phyloP scores from a whole-genome alignment of 768 basidiomycete species.

The Mycena vulgaris region DNA sequence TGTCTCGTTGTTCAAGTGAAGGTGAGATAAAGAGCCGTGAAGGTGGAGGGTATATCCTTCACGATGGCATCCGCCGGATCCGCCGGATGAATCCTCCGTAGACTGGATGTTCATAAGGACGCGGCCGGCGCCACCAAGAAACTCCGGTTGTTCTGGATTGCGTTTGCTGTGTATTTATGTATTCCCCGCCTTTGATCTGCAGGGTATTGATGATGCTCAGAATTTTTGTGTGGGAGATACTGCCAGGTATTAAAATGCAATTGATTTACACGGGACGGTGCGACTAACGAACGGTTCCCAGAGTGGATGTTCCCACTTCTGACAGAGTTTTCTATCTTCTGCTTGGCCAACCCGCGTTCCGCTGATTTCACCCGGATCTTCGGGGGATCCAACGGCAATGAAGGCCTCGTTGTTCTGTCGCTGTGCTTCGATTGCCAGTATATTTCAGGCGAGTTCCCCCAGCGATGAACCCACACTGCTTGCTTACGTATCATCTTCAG shows the following conservation, averaged over 20 bases:
- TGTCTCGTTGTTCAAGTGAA: no score
- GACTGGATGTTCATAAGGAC: no score
- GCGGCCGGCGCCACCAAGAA: slow-evolving; percentile 56
- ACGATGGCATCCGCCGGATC: no score
- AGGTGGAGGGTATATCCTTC: no score
- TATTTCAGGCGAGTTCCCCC: slow-evolving; percentile 54
- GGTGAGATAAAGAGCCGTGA: no score
- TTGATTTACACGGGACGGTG: no score
- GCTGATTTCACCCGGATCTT: slow-evolving; percentile 70
- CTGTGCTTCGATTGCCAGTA: slow-evolving; percentile 78
- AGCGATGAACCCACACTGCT: background rate
- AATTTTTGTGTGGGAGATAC: slow-evolving; percentile 66
- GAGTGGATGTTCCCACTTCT: slow-evolving; percentile 75
- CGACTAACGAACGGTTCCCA: no score
- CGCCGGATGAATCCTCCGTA: no score
- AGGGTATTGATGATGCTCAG: slow-evolving; percentile 31
- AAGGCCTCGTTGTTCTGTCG: slow-evolving; percentile 70
- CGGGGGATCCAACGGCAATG: slow-evolving; percentile 76
- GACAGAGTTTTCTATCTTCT: slow-evolving; percentile 71
- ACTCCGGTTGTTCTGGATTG: slow-evolving; percentile 67
- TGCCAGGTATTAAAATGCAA: no score
- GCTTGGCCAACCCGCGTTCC: slow-evolving; percentile 65
- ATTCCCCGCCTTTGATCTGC: slow-evolving; percentile 30
- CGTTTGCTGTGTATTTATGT: slow-evolving; percentile 58
- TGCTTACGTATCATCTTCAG: slow-evolving; percentile 3